A percentile compares a stretch with the other conserved stretches of the same genome.
phyloP scores from a whole-genome alignment of 371 early-diverging fungal species.

The Cokeromyces recurvatus region DNA sequence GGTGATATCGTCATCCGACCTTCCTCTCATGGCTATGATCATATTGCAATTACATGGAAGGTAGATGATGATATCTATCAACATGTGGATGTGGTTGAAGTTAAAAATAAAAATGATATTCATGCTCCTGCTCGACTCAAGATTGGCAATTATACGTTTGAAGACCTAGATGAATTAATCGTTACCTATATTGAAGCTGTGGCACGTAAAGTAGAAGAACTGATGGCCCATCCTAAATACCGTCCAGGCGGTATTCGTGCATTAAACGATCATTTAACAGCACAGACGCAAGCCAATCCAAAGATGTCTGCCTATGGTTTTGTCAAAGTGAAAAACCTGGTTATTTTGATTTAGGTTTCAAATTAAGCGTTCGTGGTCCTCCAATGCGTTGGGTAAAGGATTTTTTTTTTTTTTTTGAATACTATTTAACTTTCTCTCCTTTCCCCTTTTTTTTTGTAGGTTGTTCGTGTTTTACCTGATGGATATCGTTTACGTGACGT shows the following conservation, averaged over 20 bases:
- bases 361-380: slow-evolving; percentile 32
- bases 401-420: background rate
- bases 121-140: slow-evolving; percentile 51
- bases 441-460: slow-evolving; percentile 16
- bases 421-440: background rate
- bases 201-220: slow-evolving; percentile 59
- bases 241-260: slow-evolving; percentile 31
- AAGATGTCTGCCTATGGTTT: slow-evolving; percentile 53
- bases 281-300: slow-evolving; percentile 44
- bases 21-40: slow-evolving; percentile 81
- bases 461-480: slow-evolving; percentile 59
- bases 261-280: slow-evolving; percentile 37
- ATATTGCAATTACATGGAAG: slow-evolving; percentile 93
- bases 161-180: slow-evolving; percentile 89
- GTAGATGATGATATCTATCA: slow-evolving; percentile 80
- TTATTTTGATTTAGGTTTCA: slow-evolving; percentile 48
- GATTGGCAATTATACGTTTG: slow-evolving; percentile 62
- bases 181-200: slow-evolving; percentile 87
- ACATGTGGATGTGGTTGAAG: slow-evolving; percentile 86
- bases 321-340: slow-evolving; percentile 49
- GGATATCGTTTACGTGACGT: slow-evolving; percentile 56
- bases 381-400: slow-evolving; percentile 37
- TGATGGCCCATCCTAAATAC: slow-evolving; percentile 64
- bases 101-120: slow-evolving; percentile 63
- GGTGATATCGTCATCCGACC: slow-evolving; percentile 94